Conservation (phyloP, 169 alveolate genomes). For the Eimeria sp. region DNA sequence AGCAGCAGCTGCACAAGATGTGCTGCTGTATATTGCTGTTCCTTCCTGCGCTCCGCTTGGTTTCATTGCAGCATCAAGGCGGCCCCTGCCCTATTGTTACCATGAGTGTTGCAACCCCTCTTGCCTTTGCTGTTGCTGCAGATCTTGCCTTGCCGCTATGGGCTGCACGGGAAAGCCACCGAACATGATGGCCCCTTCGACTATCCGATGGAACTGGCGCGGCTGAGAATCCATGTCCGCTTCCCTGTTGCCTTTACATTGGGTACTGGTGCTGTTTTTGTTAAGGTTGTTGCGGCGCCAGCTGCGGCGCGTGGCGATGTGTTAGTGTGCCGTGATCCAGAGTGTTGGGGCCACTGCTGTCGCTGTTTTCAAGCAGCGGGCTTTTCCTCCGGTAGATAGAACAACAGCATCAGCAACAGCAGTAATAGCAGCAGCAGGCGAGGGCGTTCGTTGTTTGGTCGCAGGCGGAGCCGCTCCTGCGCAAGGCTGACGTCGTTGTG, state of each 20-base stretch:
- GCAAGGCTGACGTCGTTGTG: constrained; percentile 84
- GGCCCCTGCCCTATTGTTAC: background rate
- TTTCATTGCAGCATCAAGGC: background rate
- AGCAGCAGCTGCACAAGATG: background rate
- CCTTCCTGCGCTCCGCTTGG: background rate
- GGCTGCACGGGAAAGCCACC: background rate
- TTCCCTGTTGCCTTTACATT: too few relatives aligned
- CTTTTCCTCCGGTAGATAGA: background rate
- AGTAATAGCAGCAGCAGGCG: background rate
- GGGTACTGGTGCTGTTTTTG: background rate
- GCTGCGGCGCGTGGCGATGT: background rate
- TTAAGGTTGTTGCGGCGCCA: background rate
- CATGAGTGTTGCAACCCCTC: background rate
- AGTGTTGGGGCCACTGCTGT: background rate
- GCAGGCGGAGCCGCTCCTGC: constrained; percentile 58
- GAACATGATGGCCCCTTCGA: background rate
- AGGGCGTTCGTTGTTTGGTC: background rate
- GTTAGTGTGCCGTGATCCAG: background rate
- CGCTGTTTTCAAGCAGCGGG: background rate
- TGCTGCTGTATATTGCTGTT: background rate
- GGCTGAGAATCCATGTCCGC: background rate
- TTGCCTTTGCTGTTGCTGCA: constrained; percentile 17
- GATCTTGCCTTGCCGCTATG: constrained; percentile 1
- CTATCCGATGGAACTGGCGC: constrained; percentile 34
- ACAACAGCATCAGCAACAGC: background rate